A percentile compares a stretch with the other conserved stretches of the same genome.
These are phyloP conservation scores for Coccinonectria pachysandricola DNA, from an alignment of 2,329 filamentous ascomycete genomes.

Conservation along the genomic window DNA sequence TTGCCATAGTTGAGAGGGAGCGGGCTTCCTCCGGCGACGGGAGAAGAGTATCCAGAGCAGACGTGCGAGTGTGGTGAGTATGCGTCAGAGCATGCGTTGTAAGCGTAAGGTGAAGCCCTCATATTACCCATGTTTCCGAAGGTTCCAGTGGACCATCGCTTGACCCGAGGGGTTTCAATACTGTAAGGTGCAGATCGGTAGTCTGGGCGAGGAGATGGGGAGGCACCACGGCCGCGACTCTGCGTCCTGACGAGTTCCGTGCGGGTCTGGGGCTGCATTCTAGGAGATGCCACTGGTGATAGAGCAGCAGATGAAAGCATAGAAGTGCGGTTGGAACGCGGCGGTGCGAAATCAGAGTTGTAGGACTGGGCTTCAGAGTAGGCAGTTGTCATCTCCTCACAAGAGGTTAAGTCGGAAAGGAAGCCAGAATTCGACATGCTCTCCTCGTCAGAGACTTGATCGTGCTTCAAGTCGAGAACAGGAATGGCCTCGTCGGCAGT, in stretches of 20 bases:
- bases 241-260: slow-evolving; percentile 52
- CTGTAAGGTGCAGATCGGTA: slow-evolving; percentile 62
- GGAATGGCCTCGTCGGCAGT: slow-evolving; percentile 53
- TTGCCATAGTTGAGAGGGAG: slow-evolving; percentile 45
- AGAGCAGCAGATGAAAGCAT: slow-evolving; percentile 60
- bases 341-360: slow-evolving; percentile 55
- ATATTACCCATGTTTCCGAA: slow-evolving; percentile 48
- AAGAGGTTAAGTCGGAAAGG: slow-evolving; percentile 58
- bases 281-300: slow-evolving; percentile 62
- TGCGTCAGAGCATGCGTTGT: slow-evolving; percentile 49
- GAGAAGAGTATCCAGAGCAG: slow-evolving; percentile 29
- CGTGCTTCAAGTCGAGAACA: slow-evolving; percentile 50
- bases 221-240: slow-evolving; percentile 56
- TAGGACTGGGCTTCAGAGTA: slow-evolving; percentile 59
- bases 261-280: slow-evolving; percentile 50
- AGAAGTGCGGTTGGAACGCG: slow-evolving; percentile 57
- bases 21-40: slow-evolving; percentile 35
- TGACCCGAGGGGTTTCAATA: slow-evolving; percentile 55
- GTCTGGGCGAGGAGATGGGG: slow-evolving; percentile 58
- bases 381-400: slow-evolving; percentile 59
- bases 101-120: slow-evolving; percentile 50
- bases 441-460: slow-evolving; percentile 37
- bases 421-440: slow-evolving; percentile 53
- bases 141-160: slow-evolving; percentile 71
- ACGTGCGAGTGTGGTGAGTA: slow-evolving; percentile 48